Evolutionary conservation across 1,284 basidiomycete genomes (phyloP), one percentile per base, ranked within the genome.

Genomic region (Austropuccinia psidii): DNA sequence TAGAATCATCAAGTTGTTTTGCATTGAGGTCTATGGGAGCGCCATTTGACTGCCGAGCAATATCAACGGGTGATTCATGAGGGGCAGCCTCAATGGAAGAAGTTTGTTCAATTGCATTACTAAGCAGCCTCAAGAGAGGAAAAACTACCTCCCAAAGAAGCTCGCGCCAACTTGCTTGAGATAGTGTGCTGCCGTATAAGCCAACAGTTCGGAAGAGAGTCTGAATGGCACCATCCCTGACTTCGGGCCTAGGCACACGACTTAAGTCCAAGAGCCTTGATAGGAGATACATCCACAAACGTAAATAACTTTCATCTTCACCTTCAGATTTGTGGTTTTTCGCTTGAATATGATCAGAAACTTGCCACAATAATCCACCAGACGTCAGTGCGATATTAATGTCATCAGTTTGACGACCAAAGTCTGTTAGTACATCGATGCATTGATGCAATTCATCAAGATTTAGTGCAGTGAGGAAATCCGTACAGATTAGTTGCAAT

Each of bases 301-400:
- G 85, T 78, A 87, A 90, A 77, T 90, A 90, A 76, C 58, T 74
- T 29, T 69, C 15, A 43, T 60, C 60, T 87, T 85, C 1, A 86
- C 85, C 79, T 87, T 89, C 80, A 85, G 76, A 82, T 52, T 87
- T 85, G 33, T 84, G 76, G 88, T 86, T 77, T 87, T 88, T 66
- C 87, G 85, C 80, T 89, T 79, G 79, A 87, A 57, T 87, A 85
- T 80, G 90, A 79, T 97, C 93, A 0, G 93, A 95, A 0, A 97
- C 90, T 74, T 90, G 89, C 93, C 93, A 96, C 7, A 96, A 83
- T 1, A 95, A 82, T 75, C 89, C 90, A 52, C 92, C 91, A 2
- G 92, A 91, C 0, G 93, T 95, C 57, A 98, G 83, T 0, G 94
- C 90, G 66, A 98, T 95, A 78, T 98, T 98, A 61, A 95, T 93